Evolutionary conservation across 805 yeast species (phyloP), one percentile per base, ranked within the genome.

Genomic region (Saturnispora besseyi): DNA sequence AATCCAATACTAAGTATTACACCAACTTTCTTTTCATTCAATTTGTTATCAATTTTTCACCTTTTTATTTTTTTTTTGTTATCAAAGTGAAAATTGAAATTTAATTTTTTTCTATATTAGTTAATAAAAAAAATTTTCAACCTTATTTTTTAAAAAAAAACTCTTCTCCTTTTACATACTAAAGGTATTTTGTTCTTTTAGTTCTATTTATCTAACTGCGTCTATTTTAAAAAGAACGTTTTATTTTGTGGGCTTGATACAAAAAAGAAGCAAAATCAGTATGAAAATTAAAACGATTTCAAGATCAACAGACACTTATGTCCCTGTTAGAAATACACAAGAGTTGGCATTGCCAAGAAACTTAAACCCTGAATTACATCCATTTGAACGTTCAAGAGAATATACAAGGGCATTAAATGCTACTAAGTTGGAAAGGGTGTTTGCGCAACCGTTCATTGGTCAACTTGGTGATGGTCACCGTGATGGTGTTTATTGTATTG

Each of bases 401-500:
- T 93, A 93, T 62, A 87, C 97, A 18, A 79, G 90, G 57, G 98
- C 98, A 0, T 69, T 93, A 48, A 91, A 87, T 50, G 98, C 99
- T 28, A 90, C 98, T 13, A 93, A 93, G 64, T 66, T 93, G 69
- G 98, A 91, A 63, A 77, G 97, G 57, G 84, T 93, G 86, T 93
- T 93, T 76, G 98, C 99, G 0, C 90, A 90, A 62, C 99, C 99
- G 2, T 93, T 93, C 66, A 75, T 95, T 21, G 96, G 96, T 1
- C 98, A 93, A 63, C 69, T 93, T 34, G 99, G 99, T 3, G 77
- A 79, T 53, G 99, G 99, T 8, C 99, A 95, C 62, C 72, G 91
- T 51, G 99, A 93, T 63, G 98, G 97, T 51, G 88, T 93, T 12
- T 91, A 93, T 66, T 72, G 82, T 15, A 77, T 93, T 44, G 95